Base-by-base conservation (phyloP, 306 rosid species). In the Malus sieversii region DNA sequence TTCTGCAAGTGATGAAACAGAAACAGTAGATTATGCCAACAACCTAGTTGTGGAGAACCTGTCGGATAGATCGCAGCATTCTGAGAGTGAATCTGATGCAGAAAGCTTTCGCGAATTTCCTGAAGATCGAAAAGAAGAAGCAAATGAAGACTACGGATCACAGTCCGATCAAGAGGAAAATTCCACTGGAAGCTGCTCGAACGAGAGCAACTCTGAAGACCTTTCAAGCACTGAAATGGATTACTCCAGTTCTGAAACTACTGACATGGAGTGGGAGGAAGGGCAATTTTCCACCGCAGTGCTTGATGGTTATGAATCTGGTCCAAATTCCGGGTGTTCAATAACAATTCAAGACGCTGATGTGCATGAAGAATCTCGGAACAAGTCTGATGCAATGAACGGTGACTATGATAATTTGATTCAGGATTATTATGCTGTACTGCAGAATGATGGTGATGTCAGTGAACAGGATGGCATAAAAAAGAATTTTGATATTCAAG, bases 231-330 rank as follows among this genome's bases (percentile, higher is more conserved):
- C 42, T 53, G 85, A 74, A 70, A 70, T 66, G 80, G 81, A 73
- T 74, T 82, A 69, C 75, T 80, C 83, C 62, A 81, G 72, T 80
- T 88, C 83, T 48, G 75, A 81, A 60, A 72, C 73, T 27, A 25
- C 71, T 4, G 82, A 78, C 19, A 89, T 86, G 88, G 88, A 86
- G 77, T 81, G 87, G 93, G 89, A 90, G 58, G 85, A 84, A 71
- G 88, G 78, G 51, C 77, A 42, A 14, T 73, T 75, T 60, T 57
- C 58, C 35, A 75, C 75, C 53, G 72, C 76, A 57, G 79, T 83
- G 74, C 68, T 73, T 2, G 85, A 79, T 77, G 81, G 80, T 52
- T 84, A 78, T 60, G 85, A 78, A 32, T 74, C 74, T 45, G 81
- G 78, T 12, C 74, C 83, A 62, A 78, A 66, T 48, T 42, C 51